phyloP scores from a whole-genome alignment of 1,284 basidiomycete genomes.

The Tetrapyrgos nigripes region DNA sequence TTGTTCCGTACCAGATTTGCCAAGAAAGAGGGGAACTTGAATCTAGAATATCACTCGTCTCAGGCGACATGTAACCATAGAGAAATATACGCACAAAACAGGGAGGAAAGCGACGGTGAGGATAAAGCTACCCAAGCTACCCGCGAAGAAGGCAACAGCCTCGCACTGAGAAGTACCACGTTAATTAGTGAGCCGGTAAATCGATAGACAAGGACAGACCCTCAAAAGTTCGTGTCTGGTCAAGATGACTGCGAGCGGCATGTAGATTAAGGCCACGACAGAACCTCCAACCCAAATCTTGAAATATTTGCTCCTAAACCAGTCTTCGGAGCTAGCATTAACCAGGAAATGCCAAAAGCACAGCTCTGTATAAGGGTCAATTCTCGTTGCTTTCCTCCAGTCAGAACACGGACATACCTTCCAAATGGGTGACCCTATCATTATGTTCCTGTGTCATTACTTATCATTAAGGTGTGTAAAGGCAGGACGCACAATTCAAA shows the following conservation, averaged over 20 bases:
- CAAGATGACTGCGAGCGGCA: constrained; percentile 71
- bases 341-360: constrained; percentile 85
- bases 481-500: constrained; percentile 67
- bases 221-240: constrained; percentile 62
- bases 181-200: background rate
- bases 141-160: constrained; percentile 70
- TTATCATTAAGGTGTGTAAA: background rate
- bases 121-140: constrained; percentile 68
- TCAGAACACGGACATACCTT: constrained; percentile 52
- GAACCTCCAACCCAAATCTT: constrained; percentile 73
- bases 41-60: constrained; percentile 42
- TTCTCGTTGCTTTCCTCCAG: background rate
- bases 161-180: constrained; percentile 54
- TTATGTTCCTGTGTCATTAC: background rate
- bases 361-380: constrained; percentile 53
- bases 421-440: constrained; percentile 76
- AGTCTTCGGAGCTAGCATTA: constrained; percentile 67
- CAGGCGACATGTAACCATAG: background rate
- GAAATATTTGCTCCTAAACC: constrained; percentile 79
- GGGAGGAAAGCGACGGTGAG: constrained; percentile 76
- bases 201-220: constrained; percentile 44
- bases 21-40: constrained; percentile 71
- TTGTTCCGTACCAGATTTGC: constrained; percentile 54
- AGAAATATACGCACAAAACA: constrained; percentile 54
- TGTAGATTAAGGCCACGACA: constrained; percentile 60